Evolutionary conservation across 1,284 basidiomycete genomes (phyloP).

Genomic region (Leccinum subrobustum): DNA sequence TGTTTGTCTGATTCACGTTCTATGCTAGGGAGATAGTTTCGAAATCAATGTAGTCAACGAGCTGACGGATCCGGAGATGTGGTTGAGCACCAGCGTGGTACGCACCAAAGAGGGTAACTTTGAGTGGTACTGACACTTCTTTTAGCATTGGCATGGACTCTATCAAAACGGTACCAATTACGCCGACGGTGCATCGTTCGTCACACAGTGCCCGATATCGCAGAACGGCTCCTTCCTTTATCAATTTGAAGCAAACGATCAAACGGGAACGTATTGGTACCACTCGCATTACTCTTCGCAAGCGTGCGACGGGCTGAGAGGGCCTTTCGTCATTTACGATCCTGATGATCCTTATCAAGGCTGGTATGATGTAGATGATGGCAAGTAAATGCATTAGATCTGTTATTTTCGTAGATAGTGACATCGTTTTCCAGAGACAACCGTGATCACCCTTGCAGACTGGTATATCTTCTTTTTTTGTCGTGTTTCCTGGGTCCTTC

Average conservation of each 20-base stretch:
- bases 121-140: neutral
- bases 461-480: constrained; percentile 16
- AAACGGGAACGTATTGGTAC: neutral
- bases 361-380: neutral
- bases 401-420: neutral
- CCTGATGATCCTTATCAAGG: neutral
- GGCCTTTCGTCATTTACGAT: neutral
- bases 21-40: neutral
- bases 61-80: neutral
- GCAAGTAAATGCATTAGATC: neutral
- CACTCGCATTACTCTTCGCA: neutral
- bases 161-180: neutral
- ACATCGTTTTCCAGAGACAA: constrained; percentile 22
- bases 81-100: neutral
- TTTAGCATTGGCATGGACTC: neutral
- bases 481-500: neutral
- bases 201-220: neutral
- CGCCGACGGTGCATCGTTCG: neutral
- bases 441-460: constrained; percentile 32
- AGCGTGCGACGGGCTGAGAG: neutral
- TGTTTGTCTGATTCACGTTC: neutral
- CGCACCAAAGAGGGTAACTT: neutral
- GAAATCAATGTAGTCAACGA: neutral
- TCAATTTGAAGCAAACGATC: neutral
- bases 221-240: neutral